Conservation (phyloP, 2,329 filamentous ascomycete genomes). For the Periglandula ipomoeae region DNA sequence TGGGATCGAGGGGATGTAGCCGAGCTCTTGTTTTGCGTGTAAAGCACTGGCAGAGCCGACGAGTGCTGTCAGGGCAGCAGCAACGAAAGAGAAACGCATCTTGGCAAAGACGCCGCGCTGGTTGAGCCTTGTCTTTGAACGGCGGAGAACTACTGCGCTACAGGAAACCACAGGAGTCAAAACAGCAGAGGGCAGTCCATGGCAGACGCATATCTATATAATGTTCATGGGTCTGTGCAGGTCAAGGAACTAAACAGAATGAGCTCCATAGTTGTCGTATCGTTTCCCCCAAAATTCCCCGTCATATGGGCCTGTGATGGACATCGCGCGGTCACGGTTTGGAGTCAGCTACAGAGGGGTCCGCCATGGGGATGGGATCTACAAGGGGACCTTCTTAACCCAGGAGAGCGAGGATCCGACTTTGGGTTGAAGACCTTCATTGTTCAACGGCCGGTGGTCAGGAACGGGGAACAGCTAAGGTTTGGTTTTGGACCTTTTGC, state of each 20-base stretch:
- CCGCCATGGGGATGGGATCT: background rate
- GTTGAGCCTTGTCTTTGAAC: too few relatives aligned
- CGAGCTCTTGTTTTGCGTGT: background rate
- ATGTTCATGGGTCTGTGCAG: background rate
- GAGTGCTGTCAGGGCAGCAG: slow-evolving; percentile 1
- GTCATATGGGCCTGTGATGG: background rate
- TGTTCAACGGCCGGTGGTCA: too few relatives aligned
- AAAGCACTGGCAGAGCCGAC: background rate
- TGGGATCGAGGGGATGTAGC: slow-evolving; percentile 2
- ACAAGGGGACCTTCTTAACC: background rate
- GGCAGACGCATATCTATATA: background rate
- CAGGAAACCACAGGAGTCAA: too few relatives aligned
- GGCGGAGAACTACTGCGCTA: too few relatives aligned
- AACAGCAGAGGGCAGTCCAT: too few relatives aligned
- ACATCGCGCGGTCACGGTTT: background rate
- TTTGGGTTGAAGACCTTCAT: too few relatives aligned
- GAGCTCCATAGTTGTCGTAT: too few relatives aligned
- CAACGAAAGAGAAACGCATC: slow-evolving; percentile 4
- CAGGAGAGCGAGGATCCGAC: background rate
- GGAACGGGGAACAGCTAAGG: background rate
- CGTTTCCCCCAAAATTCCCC: too few relatives aligned
- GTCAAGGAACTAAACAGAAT: too few relatives aligned
- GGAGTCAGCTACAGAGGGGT: background rate
- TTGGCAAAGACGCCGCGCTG: too few relatives aligned
- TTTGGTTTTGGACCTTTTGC: too few relatives aligned